Percentiles rank a stretch among this genome's conserved stretches.
Conservation (phyloP, 1,284 basidiomycete species). For the Chalciporus sp. region DNA sequence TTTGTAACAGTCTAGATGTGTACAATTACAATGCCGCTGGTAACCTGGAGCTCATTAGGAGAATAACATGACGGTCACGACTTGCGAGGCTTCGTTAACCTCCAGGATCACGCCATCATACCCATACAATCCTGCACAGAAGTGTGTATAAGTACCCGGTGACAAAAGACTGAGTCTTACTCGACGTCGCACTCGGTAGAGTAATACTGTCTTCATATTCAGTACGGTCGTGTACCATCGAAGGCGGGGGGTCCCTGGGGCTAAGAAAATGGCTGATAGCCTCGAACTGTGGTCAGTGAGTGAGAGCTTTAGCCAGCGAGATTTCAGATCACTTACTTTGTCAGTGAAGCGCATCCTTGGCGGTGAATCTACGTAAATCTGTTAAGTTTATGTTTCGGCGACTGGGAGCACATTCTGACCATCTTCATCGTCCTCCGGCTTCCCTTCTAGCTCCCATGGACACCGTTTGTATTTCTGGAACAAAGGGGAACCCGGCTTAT, state of each 20-base stretch:
- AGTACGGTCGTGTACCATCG: slow-evolving; percentile 85
- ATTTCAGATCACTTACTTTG: slow-evolving; percentile 44
- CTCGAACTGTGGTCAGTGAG: slow-evolving; percentile 53
- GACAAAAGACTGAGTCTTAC: slow-evolving; percentile 45
- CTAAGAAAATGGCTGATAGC: slow-evolving; percentile 74
- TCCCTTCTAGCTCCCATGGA: slow-evolving; percentile 80
- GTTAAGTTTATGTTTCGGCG: slow-evolving; percentile 5
- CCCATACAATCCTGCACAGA: slow-evolving; percentile 61
- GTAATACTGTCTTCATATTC: slow-evolving; percentile 78
- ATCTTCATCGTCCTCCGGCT: slow-evolving; percentile 76
- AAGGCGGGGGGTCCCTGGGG: slow-evolving; percentile 68
- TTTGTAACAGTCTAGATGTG: slow-evolving; percentile 4
- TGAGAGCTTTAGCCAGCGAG: not conserved
- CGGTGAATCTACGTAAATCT: slow-evolving; percentile 56
- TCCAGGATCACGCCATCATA: slow-evolving; percentile 85
- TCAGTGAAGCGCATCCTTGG: slow-evolving; percentile 69
- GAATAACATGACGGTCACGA: slow-evolving; percentile 73
- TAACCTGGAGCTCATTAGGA: slow-evolving; percentile 34
- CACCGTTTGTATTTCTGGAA: slow-evolving; percentile 90
- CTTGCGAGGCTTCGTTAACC: slow-evolving; percentile 76
- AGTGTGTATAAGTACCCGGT: slow-evolving; percentile 21
- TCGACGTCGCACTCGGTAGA: slow-evolving; percentile 70
- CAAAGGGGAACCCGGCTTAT: slow-evolving; percentile 80
- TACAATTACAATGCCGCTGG: not conserved
- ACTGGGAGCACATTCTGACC: slow-evolving; percentile 41